Percentiles rank a stretch among this genome's conserved stretches.
phyloP scores from a whole-genome alignment of 257 asterid species.

The Fraxinus americana region DNA sequence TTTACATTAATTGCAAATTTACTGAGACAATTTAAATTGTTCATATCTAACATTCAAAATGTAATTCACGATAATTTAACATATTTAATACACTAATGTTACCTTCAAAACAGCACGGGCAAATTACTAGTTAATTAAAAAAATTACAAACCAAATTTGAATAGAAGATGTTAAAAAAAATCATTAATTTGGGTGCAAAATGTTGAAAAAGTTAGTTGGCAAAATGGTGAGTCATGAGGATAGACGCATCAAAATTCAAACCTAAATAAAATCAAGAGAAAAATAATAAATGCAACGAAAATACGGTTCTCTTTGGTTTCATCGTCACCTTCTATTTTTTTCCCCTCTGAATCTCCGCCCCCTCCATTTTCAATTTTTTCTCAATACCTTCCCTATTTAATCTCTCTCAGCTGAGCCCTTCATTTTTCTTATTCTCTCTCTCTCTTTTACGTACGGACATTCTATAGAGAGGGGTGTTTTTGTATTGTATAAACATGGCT shows the following conservation, averaged over 20 bases:
- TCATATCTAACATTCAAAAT: too few relatives aligned
- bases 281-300: neutral
- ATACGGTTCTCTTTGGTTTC: neutral
- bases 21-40: too few relatives aligned
- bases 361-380: neutral
- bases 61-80: too few relatives aligned
- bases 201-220: neutral
- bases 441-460: neutral
- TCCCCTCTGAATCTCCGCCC: conserved; percentile 7
- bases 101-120: too few relatives aligned
- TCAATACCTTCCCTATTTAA: neutral
- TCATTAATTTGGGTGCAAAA: neutral
- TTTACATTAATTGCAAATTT: too few relatives aligned
- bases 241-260: neutral
- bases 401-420: neutral
- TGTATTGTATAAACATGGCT: neutral
- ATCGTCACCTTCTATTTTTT: neutral
- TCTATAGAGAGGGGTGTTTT: neutral
- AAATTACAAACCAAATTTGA: too few relatives aligned
- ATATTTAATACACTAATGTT: too few relatives aligned
- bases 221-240: neutral
- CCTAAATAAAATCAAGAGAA: neutral
- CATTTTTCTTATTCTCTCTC: conserved; percentile 11
- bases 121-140: too few relatives aligned
- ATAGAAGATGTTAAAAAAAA: too few relatives aligned